These are phyloP conservation scores for Circinella minor DNA, from an alignment of 371 early-diverging fungal species.

Conservation along the genomic window DNA sequence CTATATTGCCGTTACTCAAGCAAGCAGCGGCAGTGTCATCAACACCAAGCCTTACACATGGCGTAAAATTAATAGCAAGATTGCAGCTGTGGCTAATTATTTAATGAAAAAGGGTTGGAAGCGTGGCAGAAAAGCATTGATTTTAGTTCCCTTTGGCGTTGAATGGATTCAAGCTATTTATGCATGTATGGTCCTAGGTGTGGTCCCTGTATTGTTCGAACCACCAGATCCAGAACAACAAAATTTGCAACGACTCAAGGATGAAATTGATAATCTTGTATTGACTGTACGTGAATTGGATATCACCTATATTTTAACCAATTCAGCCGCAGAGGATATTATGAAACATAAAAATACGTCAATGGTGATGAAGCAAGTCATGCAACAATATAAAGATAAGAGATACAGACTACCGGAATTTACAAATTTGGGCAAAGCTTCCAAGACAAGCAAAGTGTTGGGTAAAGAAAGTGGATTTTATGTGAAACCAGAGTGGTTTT, in stretches of 20 bases:
- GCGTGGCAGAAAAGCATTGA: slow-evolving; percentile 65
- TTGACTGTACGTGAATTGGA: slow-evolving; percentile 65
- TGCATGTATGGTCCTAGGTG: slow-evolving; percentile 81
- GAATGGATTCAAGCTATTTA: slow-evolving; percentile 79
- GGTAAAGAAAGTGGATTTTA: slow-evolving; percentile 62
- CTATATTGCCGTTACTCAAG: slow-evolving; percentile 56
- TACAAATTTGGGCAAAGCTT: slow-evolving; percentile 62
- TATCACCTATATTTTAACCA: slow-evolving; percentile 62
- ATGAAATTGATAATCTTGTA: slow-evolving; percentile 70
- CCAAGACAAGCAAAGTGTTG: slow-evolving; percentile 57
- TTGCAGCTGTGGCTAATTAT: slow-evolving; percentile 68
- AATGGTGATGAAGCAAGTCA: slow-evolving; percentile 31
- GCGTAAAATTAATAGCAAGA: slow-evolving; percentile 71
- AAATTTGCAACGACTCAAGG: slow-evolving; percentile 57
- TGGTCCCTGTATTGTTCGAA: slow-evolving; percentile 75
- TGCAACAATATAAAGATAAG: slow-evolving; percentile 35
- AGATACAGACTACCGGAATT: slow-evolving; percentile 43
- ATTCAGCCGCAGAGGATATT: slow-evolving; percentile 66
- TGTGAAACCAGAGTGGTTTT: slow-evolving; percentile 51
- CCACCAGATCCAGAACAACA: slow-evolving; percentile 61
- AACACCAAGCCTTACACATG: slow-evolving; percentile 70
- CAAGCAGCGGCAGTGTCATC: slow-evolving; percentile 21
- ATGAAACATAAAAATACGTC: slow-evolving; percentile 61
- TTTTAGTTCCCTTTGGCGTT: slow-evolving; percentile 73
- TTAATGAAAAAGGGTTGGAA: slow-evolving; percentile 62